Conservation (phyloP, 83 land plant genomes). For the Diphasiastrum complanatum region DNA sequence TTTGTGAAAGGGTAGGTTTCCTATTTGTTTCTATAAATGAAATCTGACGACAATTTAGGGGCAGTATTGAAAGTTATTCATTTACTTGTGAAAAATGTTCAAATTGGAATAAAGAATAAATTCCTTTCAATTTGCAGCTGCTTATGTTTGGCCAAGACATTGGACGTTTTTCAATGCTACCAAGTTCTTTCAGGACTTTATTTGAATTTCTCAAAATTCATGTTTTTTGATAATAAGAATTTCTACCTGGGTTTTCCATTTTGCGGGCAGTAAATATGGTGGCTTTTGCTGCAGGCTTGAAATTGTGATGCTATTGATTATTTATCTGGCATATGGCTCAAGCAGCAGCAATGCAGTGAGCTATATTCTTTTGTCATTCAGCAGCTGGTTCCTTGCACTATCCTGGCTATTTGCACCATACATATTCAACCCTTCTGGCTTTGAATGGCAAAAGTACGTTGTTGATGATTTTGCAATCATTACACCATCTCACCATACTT, state of each 20-base stretch:
- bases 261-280: background rate
- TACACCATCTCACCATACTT: too few relatives aligned
- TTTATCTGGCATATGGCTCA: conserved; percentile 20
- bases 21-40: background rate
- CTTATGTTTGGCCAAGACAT: background rate
- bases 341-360: conserved; percentile 8
- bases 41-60: background rate
- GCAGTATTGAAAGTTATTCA: background rate
- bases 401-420: conserved; percentile 16
- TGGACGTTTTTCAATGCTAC: background rate
- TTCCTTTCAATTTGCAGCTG: too few relatives aligned
- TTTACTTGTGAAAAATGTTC: background rate
- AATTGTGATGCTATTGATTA: conserved; percentile 14
- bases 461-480: background rate
- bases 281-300: conserved; percentile 5
- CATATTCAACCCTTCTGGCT: conserved; percentile 25
- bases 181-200: too few relatives aligned
- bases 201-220: too few relatives aligned
- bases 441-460: conserved; percentile 25
- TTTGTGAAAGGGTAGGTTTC: conserved; percentile 33
- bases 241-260: background rate
- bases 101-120: too few relatives aligned
- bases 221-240: too few relatives aligned
- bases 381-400: conserved; percentile 27
- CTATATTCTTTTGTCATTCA: conserved; percentile 20